phyloP scores from a whole-genome alignment of 352 stramenopile genomes.

The Pilasporangium apinafurcum region DNA sequence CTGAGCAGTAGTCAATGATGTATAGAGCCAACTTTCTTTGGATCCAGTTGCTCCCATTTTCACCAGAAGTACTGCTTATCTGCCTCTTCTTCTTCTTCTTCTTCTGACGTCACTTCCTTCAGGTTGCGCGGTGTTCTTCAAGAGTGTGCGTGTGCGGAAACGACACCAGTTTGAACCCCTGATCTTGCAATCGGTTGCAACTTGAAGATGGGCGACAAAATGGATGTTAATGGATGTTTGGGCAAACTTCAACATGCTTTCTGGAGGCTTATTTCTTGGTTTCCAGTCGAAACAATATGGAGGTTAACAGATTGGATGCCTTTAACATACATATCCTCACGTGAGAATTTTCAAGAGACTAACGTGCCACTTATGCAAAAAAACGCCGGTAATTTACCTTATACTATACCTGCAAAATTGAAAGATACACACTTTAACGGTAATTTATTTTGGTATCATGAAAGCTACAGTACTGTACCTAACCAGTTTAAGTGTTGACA shows the following conservation, averaged over 20 bases:
- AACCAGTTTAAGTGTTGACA: constrained; percentile 54
- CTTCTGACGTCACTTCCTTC: background rate
- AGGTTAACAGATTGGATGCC: no score
- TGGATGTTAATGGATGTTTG: constrained; percentile 12
- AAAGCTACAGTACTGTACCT: no score
- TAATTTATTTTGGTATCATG: no score
- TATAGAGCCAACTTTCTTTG: background rate
- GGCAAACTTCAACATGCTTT: no score
- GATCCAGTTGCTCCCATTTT: constrained; percentile 3
- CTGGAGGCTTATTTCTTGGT: no score
- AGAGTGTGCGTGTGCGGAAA: constrained; percentile 2
- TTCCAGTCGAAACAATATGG: no score
- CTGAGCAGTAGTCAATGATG: background rate
- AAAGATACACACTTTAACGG: no score
- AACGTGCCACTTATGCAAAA: no score
- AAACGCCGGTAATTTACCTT: no score
- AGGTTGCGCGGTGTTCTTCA: background rate
- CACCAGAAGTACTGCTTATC: background rate
- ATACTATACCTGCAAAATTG: no score
- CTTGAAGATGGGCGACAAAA: constrained; percentile 1
- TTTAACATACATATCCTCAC: no score
- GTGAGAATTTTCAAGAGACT: no score
- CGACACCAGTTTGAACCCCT: background rate
- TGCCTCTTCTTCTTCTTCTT: background rate
- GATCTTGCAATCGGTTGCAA: background rate